phyloP scores from a whole-genome alignment of 768 basidiomycete genomes.

The Boletus vinaceobasis region DNA sequence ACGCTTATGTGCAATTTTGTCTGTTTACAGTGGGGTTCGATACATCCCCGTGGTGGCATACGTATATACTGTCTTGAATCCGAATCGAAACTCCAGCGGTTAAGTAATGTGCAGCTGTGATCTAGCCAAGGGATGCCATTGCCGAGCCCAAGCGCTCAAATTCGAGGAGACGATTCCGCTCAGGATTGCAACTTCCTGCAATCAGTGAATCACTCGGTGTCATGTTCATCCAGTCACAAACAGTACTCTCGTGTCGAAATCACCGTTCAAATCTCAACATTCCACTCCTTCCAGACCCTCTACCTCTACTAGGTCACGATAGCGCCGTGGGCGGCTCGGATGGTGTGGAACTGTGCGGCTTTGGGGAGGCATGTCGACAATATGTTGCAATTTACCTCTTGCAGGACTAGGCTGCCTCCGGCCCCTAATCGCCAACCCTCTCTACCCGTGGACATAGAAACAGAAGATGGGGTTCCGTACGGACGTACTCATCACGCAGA shows the following conservation, averaged over 20 bases:
- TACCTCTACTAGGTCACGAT: conserved; percentile 7
- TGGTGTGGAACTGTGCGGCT: conserved; percentile 19
- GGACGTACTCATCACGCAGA: conserved; percentile 63
- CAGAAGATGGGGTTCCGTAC: conserved; percentile 61
- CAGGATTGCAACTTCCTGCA: no score
- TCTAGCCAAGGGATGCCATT: no score
- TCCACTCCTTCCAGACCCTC: conserved; percentile 41
- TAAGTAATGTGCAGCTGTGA: no score
- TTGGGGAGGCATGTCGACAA: conserved; percentile 66
- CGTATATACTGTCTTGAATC: no score
- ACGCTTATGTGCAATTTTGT: no score
- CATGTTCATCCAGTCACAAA: conserved; percentile 69
- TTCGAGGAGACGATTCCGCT: no score
- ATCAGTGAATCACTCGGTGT: no score
- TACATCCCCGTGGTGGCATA: no score
- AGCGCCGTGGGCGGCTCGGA: neutral
- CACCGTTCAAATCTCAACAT: conserved; percentile 74
- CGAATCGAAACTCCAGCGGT: no score
- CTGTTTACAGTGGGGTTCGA: no score
- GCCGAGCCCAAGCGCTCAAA: no score
- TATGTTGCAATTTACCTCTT: conserved; percentile 47
- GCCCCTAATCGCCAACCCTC: conserved; percentile 36
- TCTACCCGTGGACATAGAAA: conserved; percentile 53
- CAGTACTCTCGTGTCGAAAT: conserved; percentile 80
- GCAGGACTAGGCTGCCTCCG: conserved; percentile 26